Base-by-base conservation (phyloP, 169 alveolate species). In the Plasmodium berghei region DNA sequence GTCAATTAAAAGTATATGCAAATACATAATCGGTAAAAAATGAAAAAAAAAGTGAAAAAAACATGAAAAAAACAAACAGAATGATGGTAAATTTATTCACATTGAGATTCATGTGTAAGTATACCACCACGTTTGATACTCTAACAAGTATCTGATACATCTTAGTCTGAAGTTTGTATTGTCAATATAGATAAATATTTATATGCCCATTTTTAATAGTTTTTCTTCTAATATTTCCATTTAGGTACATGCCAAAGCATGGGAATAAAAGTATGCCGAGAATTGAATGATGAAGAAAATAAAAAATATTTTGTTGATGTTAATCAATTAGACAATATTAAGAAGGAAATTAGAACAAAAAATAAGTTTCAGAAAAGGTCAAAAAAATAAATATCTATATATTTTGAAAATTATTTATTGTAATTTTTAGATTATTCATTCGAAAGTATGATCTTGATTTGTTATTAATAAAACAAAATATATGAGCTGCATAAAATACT, bases 241-340 rank as follows among this genome's bases (percentile, higher is more conserved):
- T 40, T 24, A 67, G 96, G 96, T 10, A 93, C 97, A 1, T 93
- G 95, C 34, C 90, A 91, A 24, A 94, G 93, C 80, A 93, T 93
- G 97, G 96, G 94, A 4, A 91, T 94, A 46, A 89, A 85, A 73
- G 96, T 94, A 12, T 93, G 95, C 52, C 73, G 93, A 58, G 94
- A 91, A 69, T 73, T 95, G 22, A 87, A 87, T 87, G 96, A 96
- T 10, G 96, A 93, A 40, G 94, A 77, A 61, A 92, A 91, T 56
- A 95, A 95, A 85, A 92, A 96, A n/a, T 96, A 95, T 71, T 95
- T 93, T 88, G 91, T 93, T 14, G 93, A 87, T 66, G 96, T 94
- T 16, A 92, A 94, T 55, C 93, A 92, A 42, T 85, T 95, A 20
- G 97, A 95, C 26, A 93, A 87, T 54, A 92, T 95, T 95, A 89